Percentiles rank a stretch among this genome's conserved stretches.
phyloP scores from a whole-genome alignment of 139 green algal species.

The Micromonas commoda region DNA sequence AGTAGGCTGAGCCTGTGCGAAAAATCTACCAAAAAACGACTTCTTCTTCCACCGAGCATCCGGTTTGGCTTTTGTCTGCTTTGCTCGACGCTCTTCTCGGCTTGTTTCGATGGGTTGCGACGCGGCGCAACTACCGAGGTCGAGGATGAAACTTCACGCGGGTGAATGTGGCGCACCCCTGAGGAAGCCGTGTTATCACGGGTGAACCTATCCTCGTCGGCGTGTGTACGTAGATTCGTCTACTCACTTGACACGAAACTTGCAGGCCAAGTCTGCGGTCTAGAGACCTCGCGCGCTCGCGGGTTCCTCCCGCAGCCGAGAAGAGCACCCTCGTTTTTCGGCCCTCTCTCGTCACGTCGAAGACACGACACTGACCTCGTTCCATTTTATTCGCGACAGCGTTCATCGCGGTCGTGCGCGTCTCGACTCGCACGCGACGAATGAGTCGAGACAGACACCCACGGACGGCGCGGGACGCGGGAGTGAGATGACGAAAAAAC shows the following conservation, averaged over 20 bases:
- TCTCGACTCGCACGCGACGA: too few species aligned
- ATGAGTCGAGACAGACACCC: too few species aligned
- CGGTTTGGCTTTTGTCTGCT: background rate
- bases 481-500: conserved; percentile 19
- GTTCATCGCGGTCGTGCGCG: too few species aligned
- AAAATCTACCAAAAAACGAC: conserved; percentile 19
- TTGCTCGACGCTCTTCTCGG: background rate
- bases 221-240: background rate
- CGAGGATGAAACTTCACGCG: conserved; percentile 6
- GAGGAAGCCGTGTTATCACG: conserved; percentile 14
- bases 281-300: background rate
- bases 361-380: too few species aligned
- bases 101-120: background rate
- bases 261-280: background rate
- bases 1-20: conserved; percentile 20
- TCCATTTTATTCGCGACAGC: too few species aligned
- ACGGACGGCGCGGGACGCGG: too few species aligned
- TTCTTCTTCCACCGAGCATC: conserved; percentile 26
- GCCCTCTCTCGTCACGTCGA: too few species aligned
- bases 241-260: background rate
- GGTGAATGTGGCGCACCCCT: background rate
- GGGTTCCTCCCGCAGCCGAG: too few species aligned
- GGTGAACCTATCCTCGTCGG: conserved; percentile 16
- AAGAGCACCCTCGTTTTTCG: too few species aligned
- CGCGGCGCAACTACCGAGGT: background rate